Percentiles rank a stretch among this genome's conserved stretches.
phyloP scores from a whole-genome alignment of 1,284 basidiomycete genomes.

The Sutorius eximius region DNA sequence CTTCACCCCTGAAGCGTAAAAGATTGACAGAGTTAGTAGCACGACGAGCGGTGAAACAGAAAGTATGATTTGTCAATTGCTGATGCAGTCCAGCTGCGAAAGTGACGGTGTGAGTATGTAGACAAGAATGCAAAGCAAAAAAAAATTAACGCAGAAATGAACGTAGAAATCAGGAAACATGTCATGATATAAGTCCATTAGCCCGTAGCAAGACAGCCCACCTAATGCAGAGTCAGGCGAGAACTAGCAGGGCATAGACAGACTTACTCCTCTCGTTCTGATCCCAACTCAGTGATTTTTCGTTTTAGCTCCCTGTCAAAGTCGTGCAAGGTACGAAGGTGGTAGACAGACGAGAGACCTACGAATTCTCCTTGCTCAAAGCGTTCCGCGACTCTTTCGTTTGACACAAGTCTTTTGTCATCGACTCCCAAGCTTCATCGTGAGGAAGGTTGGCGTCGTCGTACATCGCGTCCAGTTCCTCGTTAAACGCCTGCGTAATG shows the following conservation, averaged over 20 bases:
- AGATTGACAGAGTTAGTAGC: slow-evolving; percentile 20
- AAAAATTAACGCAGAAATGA: slow-evolving; percentile 22
- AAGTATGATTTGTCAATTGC: slow-evolving; percentile 41
- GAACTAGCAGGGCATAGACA: slow-evolving; percentile 4
- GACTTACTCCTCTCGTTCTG: slow-evolving; percentile 78
- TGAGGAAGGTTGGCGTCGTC: slow-evolving; percentile 75
- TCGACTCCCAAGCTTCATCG: slow-evolving; percentile 73
- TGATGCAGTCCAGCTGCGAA: slow-evolving; percentile 23
- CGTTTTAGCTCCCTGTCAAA: slow-evolving; percentile 63
- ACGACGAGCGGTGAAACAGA: slow-evolving; percentile 43
- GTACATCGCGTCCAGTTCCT: slow-evolving; percentile 88
- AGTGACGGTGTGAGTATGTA: slow-evolving; percentile 27
- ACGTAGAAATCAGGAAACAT: slow-evolving; percentile 24
- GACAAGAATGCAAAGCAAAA: slow-evolving; percentile 22
- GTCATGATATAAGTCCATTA: slow-evolving; percentile 43
- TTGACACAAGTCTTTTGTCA: slow-evolving; percentile 68
- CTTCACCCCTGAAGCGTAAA: slow-evolving; percentile 27
- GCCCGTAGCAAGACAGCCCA: slow-evolving; percentile 64
- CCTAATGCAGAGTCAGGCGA: slow-evolving; percentile 39
- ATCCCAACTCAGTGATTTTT: slow-evolving; percentile 67
- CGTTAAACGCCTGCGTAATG: slow-evolving; percentile 76
- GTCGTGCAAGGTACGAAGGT: slow-evolving; percentile 3
- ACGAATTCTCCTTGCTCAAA: slow-evolving; percentile 77
- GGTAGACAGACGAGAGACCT: slow-evolving; percentile 31
- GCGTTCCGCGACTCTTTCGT: slow-evolving; percentile 77